phyloP scores from a whole-genome alignment of 2,329 filamentous ascomycete genomes.

The Tympanopsis confertula region DNA sequence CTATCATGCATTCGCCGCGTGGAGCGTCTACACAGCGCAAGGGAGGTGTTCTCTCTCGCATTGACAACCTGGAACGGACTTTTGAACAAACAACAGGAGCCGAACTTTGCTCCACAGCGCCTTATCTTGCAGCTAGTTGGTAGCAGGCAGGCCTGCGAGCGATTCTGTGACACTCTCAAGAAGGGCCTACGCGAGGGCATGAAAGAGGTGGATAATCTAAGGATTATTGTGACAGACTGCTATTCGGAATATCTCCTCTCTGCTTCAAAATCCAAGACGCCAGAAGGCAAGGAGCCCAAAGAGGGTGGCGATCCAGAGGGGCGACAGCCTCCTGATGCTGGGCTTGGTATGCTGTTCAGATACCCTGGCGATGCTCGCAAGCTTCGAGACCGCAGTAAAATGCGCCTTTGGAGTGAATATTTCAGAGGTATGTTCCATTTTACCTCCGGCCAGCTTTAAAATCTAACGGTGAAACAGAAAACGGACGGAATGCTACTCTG shows the following conservation, averaged over 20 bases:
- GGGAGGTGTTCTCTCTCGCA: conserved; percentile 81
- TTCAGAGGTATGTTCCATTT: conserved; percentile 33
- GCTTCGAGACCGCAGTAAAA: conserved; percentile 87
- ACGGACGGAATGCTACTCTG: conserved; percentile 82
- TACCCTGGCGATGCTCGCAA: conserved; percentile 94
- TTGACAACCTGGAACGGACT: conserved; percentile 90
- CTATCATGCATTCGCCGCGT: conserved; percentile 84
- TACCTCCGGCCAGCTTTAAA: too few species aligned
- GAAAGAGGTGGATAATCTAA: conserved; percentile 75
- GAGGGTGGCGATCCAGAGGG: conserved; percentile 20
- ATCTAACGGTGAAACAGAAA: conserved; percentile 55
- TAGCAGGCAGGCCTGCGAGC: conserved; percentile 77
- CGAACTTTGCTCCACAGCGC: conserved; percentile 55
- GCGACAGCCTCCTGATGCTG: conserved; percentile 65
- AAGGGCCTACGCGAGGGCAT: conserved; percentile 77
- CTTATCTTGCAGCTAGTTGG: conserved; percentile 87
- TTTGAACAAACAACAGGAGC: conserved; percentile 22
- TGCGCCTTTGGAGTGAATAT: conserved; percentile 95
- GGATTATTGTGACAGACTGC: conserved; percentile 68
- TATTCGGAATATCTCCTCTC: conserved; percentile 77
- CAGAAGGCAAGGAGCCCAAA: conserved; percentile 42
- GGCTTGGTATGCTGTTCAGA: conserved; percentile 79
- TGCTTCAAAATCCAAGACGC: conserved; percentile 33
- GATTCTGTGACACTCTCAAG: conserved; percentile 93
- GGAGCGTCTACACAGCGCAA: conserved; percentile 84